Base-by-base conservation (phyloP, 306 rosid species). In the Fragaria vesca region DNA sequence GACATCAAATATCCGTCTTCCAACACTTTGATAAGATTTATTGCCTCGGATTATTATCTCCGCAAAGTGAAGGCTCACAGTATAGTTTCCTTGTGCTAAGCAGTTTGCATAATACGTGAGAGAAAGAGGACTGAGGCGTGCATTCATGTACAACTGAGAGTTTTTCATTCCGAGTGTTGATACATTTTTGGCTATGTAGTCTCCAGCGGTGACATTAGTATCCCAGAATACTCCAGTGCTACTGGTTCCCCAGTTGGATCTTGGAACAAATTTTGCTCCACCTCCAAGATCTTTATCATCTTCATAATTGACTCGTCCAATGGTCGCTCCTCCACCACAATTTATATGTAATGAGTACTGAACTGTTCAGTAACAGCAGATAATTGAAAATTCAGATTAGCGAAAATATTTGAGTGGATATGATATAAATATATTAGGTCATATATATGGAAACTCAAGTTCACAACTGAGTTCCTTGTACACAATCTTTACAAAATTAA, bases 71-170 rank as follows among this genome's bases (percentile, higher is more conserved):
- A 90, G 88, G 48, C 74, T 83, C 54, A 89, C 81, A 6, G 86
- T 82, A 52, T 89, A 90, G 66, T 85, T 88, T 63, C 89, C 89
- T 83, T 86, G 80, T 71, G 78, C 87, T 84, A 90, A 78, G 87
- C 92, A 90, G 32, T 85, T 88, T 26, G 73, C 86, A 72, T 83
- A 86, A 75, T 90, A 90, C 0, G 89, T 86, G 40, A 86, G 88
- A 12, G 91, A 86, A 78, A 85, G 79, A 3, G 96, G 89, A 60
- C 83, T 34, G 12, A 84, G 76, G 17, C 93, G 93, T 30, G 91
- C 89, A 5, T 79, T 83, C 34, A 36, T 72, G 77, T 88, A 90
- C 57, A 90, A 17, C 66, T 79, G 81, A 8, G 90, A 78, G 60
- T 80, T 2, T 20, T 58, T 45, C 79, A 88, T 77, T 69, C 73